phyloP scores from a whole-genome alignment of 2,329 filamentous ascomycete genomes.

The Thielaviopsis punctulata region DNA sequence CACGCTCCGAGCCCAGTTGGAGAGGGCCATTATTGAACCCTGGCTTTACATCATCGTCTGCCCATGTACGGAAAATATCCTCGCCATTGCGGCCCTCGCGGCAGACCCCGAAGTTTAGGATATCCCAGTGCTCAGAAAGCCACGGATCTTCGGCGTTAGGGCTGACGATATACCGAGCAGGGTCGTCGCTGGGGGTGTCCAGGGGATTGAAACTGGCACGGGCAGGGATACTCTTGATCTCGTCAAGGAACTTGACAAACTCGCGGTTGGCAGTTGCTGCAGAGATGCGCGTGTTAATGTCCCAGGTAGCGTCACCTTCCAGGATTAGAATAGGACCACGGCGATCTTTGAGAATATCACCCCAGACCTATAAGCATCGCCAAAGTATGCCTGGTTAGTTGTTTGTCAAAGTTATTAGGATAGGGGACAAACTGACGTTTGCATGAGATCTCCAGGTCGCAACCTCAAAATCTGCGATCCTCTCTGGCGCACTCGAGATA shows the following conservation, averaged over 20 bases:
- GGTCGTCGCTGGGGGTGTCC: neutral
- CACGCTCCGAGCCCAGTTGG: constrained; percentile 13
- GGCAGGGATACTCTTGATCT: constrained; percentile 11
- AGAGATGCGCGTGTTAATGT: no score
- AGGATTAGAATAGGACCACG: constrained; percentile 15
- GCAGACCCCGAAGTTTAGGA: constrained; percentile 16
- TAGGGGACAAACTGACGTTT: constrained; percentile 14
- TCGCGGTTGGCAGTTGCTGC: constrained; percentile 1
- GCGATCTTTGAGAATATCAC: constrained; percentile 14
- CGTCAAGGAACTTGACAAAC: constrained; percentile 13
- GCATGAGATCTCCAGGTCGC: constrained; percentile 18
- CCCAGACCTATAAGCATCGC: constrained; percentile 15
- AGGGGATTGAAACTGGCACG: neutral
- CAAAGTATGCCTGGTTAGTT: neutral
- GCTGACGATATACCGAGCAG: neutral
- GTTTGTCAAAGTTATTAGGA: neutral
- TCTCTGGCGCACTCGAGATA: constrained; percentile 13
- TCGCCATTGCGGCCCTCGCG: constrained; percentile 13
- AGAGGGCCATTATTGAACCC: constrained; percentile 8
- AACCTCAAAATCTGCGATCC: constrained; percentile 14
- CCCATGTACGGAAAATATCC: neutral
- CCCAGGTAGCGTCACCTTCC: constrained; percentile 14
- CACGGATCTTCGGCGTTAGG: constrained; percentile 13
- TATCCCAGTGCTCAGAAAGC: constrained; percentile 15
- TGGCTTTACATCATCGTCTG: neutral